Conservation (phyloP, 805 yeast genomes). For the Sugiyamaella chiloensis region DNA sequence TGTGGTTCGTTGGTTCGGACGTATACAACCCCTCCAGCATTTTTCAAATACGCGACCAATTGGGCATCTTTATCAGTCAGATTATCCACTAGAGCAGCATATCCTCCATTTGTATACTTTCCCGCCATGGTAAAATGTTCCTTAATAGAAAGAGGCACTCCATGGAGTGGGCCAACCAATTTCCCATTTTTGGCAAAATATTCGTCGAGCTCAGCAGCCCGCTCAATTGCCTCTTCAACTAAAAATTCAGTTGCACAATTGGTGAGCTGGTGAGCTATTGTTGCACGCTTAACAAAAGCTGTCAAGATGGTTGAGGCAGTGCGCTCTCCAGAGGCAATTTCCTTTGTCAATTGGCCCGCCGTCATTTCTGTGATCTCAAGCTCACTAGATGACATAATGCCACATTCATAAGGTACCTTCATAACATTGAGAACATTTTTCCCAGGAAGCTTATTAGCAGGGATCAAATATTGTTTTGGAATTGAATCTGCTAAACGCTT, state of each 20-base stretch:
- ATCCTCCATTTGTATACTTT: background rate
- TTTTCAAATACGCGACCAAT: conserved; percentile 44
- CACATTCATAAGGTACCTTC: no score
- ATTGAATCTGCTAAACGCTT: no score
- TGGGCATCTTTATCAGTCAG: conserved; percentile 40
- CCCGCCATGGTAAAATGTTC: conserved; percentile 31
- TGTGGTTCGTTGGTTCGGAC: background rate
- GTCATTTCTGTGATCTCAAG: conserved; percentile 10
- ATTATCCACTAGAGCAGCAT: background rate
- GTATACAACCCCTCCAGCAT: background rate
- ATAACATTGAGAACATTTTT: no score
- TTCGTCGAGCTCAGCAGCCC: conserved; percentile 54
- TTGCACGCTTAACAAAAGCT: conserved; percentile 58
- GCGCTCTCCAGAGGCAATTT: conserved; percentile 33
- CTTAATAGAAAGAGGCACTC: conserved; percentile 61
- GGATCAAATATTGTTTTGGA: no score
- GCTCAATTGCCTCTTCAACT: conserved; percentile 53
- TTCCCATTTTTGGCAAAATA: conserved; percentile 43
- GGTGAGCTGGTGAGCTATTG: conserved; percentile 53
- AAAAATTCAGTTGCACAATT: conserved; percentile 41
- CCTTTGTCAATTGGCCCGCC: conserved; percentile 1
- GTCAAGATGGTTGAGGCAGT: conserved; percentile 45
- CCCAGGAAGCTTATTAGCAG: no score
- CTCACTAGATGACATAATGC: no score
- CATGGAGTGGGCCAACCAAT: conserved; percentile 59